These are phyloP conservation scores for Perilla frutescens DNA, from an alignment of 257 asterid genomes.

Conservation along the genomic window DNA sequence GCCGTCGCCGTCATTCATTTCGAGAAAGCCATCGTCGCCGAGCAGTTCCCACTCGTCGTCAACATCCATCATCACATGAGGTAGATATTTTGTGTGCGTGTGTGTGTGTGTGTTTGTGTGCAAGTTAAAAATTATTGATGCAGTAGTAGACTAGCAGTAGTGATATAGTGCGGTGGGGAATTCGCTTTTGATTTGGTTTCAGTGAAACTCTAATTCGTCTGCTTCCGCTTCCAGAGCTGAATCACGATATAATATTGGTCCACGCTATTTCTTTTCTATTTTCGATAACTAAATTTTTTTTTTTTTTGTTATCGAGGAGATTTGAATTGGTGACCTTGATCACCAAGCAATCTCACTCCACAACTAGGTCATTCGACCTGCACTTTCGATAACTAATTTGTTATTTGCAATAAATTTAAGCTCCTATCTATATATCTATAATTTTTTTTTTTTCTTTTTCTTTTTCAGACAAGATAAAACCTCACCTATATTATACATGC, in stretches of 20 bases:
- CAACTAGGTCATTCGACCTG: no score
- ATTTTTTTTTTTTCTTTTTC: no score
- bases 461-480: background rate
- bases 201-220: conserved; percentile 16
- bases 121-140: background rate
- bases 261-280: conserved; percentile 22
- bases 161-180: conserved; percentile 31
- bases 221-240: background rate
- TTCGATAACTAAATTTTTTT: no score
- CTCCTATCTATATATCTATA: background rate
- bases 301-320: no score
- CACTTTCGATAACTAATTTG: background rate
- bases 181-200: background rate
- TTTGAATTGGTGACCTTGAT: no score
- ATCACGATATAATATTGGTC: conserved; percentile 1
- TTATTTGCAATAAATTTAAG: background rate
- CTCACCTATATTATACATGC: no score
- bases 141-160: no score
- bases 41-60: conserved; percentile 82
- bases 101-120: conserved; percentile 2
- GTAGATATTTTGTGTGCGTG: background rate
- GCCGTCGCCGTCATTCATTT: conserved; percentile 60
- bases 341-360: no score
- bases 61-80: conserved; percentile 49
- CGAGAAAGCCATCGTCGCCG: conserved; percentile 70